Base-by-base conservation (phyloP, 305 asterid genomes). In the Petunia hybrid region DNA sequence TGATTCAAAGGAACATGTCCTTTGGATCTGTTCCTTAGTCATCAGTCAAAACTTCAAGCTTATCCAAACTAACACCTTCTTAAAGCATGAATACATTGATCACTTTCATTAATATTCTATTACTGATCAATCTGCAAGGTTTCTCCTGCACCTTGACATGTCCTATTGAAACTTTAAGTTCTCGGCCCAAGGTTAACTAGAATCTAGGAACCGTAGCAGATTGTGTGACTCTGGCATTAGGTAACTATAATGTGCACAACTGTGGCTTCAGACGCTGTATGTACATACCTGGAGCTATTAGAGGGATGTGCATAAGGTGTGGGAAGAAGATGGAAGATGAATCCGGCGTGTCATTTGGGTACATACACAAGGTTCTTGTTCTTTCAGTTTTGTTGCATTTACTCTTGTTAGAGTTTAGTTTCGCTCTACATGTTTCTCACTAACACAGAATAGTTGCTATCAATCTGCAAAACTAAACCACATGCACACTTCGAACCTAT, bases 261-360 rank as follows among this genome's bases (percentile, higher is more conserved):
- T 56, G 1, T 56, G 61, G 31, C 61, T 56, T 16, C 61, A 56
- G 61, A 56, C 61, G 14, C 61, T 70, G 36, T 71, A 36, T 94
- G 97, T 77, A 66, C 84, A 42, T 97, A 94, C 98, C 98, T 63
- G 98, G 97, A 79, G 76, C 77, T 60, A 86, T 85, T 75, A 92
- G 90, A 62, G 98, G 98, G 83, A 90, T 94, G 93, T 94, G 98
- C 79, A 85, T 94, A 78, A 79, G 61, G 77, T 94, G 98, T 85
- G 98, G 97, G 39, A 68, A 80, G 81, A 88, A 77, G 79, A 79
- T 84, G 85, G 97, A 92, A 80, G 89, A 88, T 78, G 94, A 87
- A 77, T 85, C 95, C 81, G 95, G 95, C 75, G 93, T 94, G 65
- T 87, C 95, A 74, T 85, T 91, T 77, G 88, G 84, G 45, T 86